Evolutionary conservation across 768 basidiomycete species (phyloP), one percentile per base, ranked within the genome.

Genomic region (Trametes punicea): DNA sequence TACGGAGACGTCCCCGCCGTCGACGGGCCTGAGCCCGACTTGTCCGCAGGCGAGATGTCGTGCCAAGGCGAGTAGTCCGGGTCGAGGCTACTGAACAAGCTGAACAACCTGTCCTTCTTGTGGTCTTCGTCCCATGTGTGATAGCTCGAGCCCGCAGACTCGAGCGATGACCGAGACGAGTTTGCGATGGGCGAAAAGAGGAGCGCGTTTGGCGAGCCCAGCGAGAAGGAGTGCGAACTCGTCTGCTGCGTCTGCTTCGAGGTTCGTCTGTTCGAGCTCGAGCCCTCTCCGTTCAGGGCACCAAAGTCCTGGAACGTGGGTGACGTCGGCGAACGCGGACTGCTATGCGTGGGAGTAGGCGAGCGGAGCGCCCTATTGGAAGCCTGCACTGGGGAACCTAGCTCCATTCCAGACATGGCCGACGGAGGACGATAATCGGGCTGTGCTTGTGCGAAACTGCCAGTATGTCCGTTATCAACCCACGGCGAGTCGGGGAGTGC

Each of bases 91-190:
- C 70, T 75, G 67, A 90, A 83, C 21, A 88, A 62, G 42, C 74
- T 77, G 49, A 80, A 69, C 46, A 77, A 68, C 41, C 75, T 75
- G 59, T 86, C 82, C 55, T 80, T 79, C 61, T 72, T 73, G 56
- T 84, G 71, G 45, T 71, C 82, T 20, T 73, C 83, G 52, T 90
- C 87, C 80, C 79, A 84, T 4, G 90, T 90, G 67, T 92, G 90
- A 68, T 89, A 93, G 69, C 91, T 93, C 2, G 91, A 93, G 15
- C 91, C 89, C 31, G 77, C 79, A 9, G 90, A 91, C 56, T 85
- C 88, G 20, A 93, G 71, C 6, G 91, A 93, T 13, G 89, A 88
- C 26, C 84, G 80, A 26, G 90, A 92, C 6, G 88, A 87, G 59
- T 85, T 91, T 15, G 78, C 79, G 16, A 87, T 71, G 4, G 88